Evolutionary conservation across 2,329 filamentous ascomycete species (phyloP).

Genomic region (Fusarium paranaense): DNA sequence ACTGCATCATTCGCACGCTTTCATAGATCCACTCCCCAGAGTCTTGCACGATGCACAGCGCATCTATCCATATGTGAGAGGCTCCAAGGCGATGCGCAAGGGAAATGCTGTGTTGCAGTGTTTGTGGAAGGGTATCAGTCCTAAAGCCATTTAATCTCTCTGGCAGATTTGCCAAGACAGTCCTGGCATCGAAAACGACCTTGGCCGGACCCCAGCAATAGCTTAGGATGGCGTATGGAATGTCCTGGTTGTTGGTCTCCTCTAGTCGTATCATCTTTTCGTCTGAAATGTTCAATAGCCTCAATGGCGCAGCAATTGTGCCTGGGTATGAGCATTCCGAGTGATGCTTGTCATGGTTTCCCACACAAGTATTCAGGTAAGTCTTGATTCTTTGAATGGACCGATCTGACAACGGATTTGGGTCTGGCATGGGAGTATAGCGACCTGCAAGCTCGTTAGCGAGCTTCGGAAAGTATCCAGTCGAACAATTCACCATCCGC

Average conservation of each 20-base stretch:
- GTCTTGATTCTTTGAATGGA: background rate
- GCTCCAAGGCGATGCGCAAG: background rate
- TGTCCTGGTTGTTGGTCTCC: background rate
- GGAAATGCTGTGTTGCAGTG: background rate
- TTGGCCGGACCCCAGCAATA: background rate
- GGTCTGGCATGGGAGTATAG: background rate
- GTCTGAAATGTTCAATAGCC: background rate
- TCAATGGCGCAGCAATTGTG: background rate
- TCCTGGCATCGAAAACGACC: background rate
- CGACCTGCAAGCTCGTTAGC: background rate
- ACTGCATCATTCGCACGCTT: slow-evolving; percentile 17
- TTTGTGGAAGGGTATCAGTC: background rate
- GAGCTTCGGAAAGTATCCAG: fast-evolving
- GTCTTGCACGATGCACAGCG: background rate
- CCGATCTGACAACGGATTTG: background rate
- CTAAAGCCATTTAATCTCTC: background rate
- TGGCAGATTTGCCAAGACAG: background rate
- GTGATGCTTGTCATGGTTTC: background rate
- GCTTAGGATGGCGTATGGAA: background rate
- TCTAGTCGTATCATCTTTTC: background rate
- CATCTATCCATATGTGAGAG: background rate
- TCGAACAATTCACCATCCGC: background rate
- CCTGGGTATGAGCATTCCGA: background rate
- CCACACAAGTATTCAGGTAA: background rate
- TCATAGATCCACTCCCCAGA: slow-evolving; percentile 8